Evolutionary conservation across 164 flowering plant species (phyloP).

Genomic region (Berberis thunbergii): DNA sequence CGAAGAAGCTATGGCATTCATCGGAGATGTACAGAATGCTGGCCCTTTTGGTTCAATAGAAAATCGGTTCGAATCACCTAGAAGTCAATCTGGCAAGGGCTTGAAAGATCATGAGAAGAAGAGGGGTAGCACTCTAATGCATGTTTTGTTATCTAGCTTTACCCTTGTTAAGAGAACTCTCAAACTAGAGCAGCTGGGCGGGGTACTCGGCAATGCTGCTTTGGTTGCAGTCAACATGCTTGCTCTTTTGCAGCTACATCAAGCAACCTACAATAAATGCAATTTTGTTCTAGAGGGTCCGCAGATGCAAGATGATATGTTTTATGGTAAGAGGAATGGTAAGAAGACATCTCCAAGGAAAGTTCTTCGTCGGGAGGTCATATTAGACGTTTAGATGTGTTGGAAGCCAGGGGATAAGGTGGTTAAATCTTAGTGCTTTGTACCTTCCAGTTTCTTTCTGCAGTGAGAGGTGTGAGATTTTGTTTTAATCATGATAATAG

Average conservation of each 20-base stretch:
- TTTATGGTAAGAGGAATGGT: not conserved
- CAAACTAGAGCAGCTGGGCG: constrained; percentile 46
- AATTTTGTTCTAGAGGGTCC: not conserved
- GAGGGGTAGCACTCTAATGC: constrained; percentile 36
- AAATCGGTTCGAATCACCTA: constrained; percentile 31
- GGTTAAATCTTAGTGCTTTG: too few species aligned
- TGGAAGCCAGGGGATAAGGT: constrained; percentile 1
- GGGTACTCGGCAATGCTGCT: constrained; percentile 80
- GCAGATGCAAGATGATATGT: constrained; percentile 1
- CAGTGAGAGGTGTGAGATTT: too few species aligned
- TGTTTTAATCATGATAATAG: too few species aligned
- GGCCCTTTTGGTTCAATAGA: constrained; percentile 48
- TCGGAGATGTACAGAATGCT: constrained; percentile 57
- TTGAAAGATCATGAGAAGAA: constrained; percentile 19
- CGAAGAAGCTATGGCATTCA: constrained; percentile 83
- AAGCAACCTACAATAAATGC: not conserved
- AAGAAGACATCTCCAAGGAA: not conserved
- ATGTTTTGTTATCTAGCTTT: constrained; percentile 42
- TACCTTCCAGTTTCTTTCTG: too few species aligned
- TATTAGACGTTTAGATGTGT: not conserved
- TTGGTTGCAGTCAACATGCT: constrained; percentile 3
- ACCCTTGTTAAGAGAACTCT: constrained; percentile 48
- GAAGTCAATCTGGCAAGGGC: constrained; percentile 25
- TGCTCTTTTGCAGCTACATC: constrained; percentile 2
- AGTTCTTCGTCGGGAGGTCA: not conserved